Evolutionary conservation across 352 stramenopile genomes (phyloP).

Genomic region (Globisporangium rhizosaccharum): DNA sequence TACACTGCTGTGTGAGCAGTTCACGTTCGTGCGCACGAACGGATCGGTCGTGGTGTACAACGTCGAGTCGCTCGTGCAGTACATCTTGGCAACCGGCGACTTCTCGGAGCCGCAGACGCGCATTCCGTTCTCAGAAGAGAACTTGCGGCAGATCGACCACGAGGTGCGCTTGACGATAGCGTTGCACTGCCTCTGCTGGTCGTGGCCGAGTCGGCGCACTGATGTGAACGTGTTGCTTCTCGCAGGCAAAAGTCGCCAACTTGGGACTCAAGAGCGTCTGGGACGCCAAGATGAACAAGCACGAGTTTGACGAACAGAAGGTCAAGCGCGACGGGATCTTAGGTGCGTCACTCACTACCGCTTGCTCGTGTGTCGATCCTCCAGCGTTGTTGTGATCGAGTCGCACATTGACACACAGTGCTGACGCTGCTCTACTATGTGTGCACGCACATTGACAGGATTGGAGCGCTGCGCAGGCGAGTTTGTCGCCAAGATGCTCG

Average conservation of each 20-base stretch:
- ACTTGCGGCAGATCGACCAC: constrained; percentile 67
- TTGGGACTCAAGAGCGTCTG: constrained; percentile 62
- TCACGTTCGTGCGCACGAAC: constrained; percentile 80
- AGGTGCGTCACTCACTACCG: constrained; percentile 24
- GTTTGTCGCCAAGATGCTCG: constrained; percentile 81
- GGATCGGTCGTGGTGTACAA: constrained; percentile 84
- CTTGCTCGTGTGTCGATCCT: background rate
- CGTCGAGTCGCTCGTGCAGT: constrained; percentile 82
- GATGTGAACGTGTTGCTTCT: background rate
- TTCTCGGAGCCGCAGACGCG: constrained; percentile 87
- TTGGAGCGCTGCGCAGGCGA: constrained; percentile 84
- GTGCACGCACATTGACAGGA: constrained; percentile 18
- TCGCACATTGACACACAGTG: background rate
- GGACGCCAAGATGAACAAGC: constrained; percentile 70
- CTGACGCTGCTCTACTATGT: background rate
- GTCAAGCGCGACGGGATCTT: constrained; percentile 80
- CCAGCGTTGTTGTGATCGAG: background rate
- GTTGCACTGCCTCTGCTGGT: background rate
- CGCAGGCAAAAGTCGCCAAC: constrained; percentile 56
- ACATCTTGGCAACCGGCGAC: constrained; percentile 84
- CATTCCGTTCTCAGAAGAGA: constrained; percentile 81
- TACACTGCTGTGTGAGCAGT: constrained; percentile 27
- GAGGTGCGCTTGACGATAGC: constrained; percentile 25
- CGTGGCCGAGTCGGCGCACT: constrained; percentile 6
- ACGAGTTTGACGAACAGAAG: constrained; percentile 76